Percentiles rank a stretch among this genome's conserved stretches.
These are phyloP conservation scores for Chloris gayana DNA, from an alignment of 176 grass and related monocot genomes.

Conservation along the genomic window DNA sequence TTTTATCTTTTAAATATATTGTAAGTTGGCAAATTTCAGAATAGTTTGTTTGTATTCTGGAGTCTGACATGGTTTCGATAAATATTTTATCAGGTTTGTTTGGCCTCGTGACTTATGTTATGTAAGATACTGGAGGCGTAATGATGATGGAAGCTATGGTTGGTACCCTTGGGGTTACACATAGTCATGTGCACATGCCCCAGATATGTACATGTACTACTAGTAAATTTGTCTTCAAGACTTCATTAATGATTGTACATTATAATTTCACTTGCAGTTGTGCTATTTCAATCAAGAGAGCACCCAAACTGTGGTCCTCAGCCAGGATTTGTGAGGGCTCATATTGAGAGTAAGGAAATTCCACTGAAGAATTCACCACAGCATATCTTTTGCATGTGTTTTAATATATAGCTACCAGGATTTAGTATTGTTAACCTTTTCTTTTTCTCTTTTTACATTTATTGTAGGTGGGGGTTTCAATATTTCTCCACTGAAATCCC, in stretches of 20 bases:
- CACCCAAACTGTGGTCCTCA: constrained; percentile 92
- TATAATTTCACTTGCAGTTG: constrained; percentile 66
- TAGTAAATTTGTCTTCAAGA: constrained; percentile 12
- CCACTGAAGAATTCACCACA: constrained; percentile 13
- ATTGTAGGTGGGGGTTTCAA: constrained; percentile 84
- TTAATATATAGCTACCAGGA: constrained; percentile 16
- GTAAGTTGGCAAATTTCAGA: constrained; percentile 12
- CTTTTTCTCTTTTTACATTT: constrained; percentile 32
- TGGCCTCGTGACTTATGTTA: constrained; percentile 97
- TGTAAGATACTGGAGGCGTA: constrained; percentile 98
- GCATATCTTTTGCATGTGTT: constrained; percentile 16
- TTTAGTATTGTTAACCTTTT: neutral
- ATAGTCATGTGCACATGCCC: constrained; percentile 28
- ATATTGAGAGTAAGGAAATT: constrained; percentile 82
- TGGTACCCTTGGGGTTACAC: constrained; percentile 43
- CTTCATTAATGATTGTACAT: constrained; percentile 32
- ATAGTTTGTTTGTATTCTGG: constrained; percentile 22
- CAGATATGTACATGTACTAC: neutral
- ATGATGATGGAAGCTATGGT: constrained; percentile 99
- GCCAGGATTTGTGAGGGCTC: constrained; percentile 96
- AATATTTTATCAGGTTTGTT: constrained; percentile 64
- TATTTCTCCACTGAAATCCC: constrained; percentile 89
- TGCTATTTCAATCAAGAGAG: constrained; percentile 93
- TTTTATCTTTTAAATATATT: constrained; percentile 35
- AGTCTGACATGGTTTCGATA: constrained; percentile 19